Evolutionary conservation across 305 asterid species (phyloP), one percentile per base, ranked within the genome.

Genomic region (Fraxinus dipetala): DNA sequence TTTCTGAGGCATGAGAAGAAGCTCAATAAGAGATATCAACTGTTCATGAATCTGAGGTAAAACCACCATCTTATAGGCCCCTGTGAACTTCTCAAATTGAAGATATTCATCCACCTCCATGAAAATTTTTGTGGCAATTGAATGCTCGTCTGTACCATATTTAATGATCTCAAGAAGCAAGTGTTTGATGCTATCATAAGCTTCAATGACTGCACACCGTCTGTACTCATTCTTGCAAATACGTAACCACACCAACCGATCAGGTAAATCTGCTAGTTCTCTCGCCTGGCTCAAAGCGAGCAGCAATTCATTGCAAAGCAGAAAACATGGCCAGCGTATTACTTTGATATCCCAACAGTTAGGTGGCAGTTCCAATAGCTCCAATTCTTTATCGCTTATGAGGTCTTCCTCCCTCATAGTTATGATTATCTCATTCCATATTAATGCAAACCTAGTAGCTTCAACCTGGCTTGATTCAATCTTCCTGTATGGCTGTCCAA

Each of bases 391-490:
- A 75, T 95, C 98, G 32, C 93, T 90, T 51, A 95, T 79, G 75
- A 95, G 86, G 81, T 95, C 99, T 81, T 95, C 99, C 83, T 94
- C 98, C 83, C 99, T 90, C 80, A 95, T 70, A 76, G 96, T 90
- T 81, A 94, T 87, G 61, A 95, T 86, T 31, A 95, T 92, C 79
- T 95, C 98, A 35, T 95, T 94, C 99, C 99, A 95, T 88, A 94
- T 89, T 59, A 95, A 86, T 26, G 99, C 99, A 85, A 95, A 95
- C 82, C 96, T 85, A 38, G 97, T 95, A 63, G 98, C 91, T 51
- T 95, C 98, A 67, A 95, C 94, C 89, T 94, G 94, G 83, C 94
- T 94, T 1, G 99, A 95, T 84, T 95, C 99, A 83, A 95, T 87
- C 92, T 95, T 95, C 93, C 90, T 93, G 90, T 87, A 93, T 0